Percentiles rank a stretch among this genome's conserved stretches.
These are phyloP conservation scores for Fusarium sp. DNA, from an alignment of 2,329 filamentous ascomycete species.

Conservation along the genomic window DNA sequence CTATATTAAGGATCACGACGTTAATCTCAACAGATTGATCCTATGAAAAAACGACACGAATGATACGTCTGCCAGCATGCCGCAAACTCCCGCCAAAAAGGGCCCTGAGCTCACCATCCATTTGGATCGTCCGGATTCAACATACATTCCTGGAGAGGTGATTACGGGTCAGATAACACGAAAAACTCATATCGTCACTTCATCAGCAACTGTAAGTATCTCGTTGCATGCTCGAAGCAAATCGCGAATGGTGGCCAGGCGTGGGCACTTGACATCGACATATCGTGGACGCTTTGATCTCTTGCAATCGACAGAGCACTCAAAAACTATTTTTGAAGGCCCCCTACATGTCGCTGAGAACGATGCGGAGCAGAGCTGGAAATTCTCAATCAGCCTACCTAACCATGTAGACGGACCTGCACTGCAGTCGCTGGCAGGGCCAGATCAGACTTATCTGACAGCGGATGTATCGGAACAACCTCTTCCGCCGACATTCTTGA, in stretches of 20 bases:
- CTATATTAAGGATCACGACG: too few species aligned
- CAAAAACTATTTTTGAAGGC: not conserved
- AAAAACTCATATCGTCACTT: not conserved
- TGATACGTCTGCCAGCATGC: not conserved
- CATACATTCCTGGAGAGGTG: not conserved
- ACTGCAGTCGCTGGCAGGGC: not conserved
- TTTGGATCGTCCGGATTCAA: not conserved
- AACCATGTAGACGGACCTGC: fast-evolving
- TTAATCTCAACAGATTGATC: fast-evolving
- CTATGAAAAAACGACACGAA: fast-evolving
- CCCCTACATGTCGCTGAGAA: not conserved
- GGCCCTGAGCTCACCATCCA: not conserved
- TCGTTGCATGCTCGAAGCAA: not conserved
- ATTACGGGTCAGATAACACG: not conserved
- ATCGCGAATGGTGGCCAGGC: not conserved
- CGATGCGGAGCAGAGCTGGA: not conserved
- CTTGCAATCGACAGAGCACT: not conserved
- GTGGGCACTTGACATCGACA: not conserved
- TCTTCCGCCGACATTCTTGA: not conserved
- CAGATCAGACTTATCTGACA: not conserved
- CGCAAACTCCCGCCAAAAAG: not conserved
- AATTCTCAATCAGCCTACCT: not conserved
- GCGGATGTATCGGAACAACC: not conserved
- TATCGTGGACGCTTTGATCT: not conserved
- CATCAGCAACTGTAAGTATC: not conserved